phyloP scores from a whole-genome alignment of 1,284 basidiomycete species.

The Coniferiporia weirii region DNA sequence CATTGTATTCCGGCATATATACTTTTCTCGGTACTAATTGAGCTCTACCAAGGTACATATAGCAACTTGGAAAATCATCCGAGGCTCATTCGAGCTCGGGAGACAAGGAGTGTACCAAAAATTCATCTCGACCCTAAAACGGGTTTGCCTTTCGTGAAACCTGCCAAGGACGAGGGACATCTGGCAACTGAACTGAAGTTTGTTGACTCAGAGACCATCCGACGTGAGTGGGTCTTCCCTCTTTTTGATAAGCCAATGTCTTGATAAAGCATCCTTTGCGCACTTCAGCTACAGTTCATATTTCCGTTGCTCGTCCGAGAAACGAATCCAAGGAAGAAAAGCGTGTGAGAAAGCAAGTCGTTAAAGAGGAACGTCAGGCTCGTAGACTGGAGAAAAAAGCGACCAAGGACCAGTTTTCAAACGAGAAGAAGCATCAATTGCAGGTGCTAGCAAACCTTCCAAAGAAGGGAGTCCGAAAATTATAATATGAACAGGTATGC shows the following conservation, averaged over 20 bases:
- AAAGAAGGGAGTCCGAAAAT: slow-evolving; percentile 11
- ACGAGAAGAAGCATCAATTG: slow-evolving; percentile 71
- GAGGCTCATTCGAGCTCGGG: slow-evolving; percentile 68
- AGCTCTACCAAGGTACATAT: slow-evolving; percentile 69
- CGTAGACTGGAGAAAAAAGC: slow-evolving; percentile 80
- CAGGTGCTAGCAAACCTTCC: slow-evolving; percentile 41
- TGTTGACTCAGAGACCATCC: slow-evolving; percentile 22
- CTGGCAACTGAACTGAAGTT: slow-evolving; percentile 23
- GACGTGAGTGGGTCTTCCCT: slow-evolving; percentile 4
- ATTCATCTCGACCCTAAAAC: slow-evolving; percentile 72
- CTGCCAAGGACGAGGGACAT: slow-evolving; percentile 15
- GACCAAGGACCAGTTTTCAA: slow-evolving; percentile 69
- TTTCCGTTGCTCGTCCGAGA: slow-evolving; percentile 64
- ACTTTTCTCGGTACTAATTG: not conserved
- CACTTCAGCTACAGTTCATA: slow-evolving; percentile 15
- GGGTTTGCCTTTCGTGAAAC: slow-evolving; percentile 59
- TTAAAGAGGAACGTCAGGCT: slow-evolving; percentile 76
- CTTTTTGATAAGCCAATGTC: not conserved
- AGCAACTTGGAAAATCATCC: slow-evolving; percentile 95
- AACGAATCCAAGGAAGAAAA: slow-evolving; percentile 85
- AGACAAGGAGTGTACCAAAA: slow-evolving; percentile 48
- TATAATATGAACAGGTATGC: slow-evolving; percentile 5
- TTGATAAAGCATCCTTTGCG: not conserved
- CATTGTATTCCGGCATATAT: slow-evolving; percentile 21
- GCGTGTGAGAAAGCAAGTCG: slow-evolving; percentile 81